Percentiles rank a stretch among this genome's conserved stretches.
phyloP scores from a whole-genome alignment of 2,329 filamentous ascomycete genomes.

The Colletotrichum sp. region DNA sequence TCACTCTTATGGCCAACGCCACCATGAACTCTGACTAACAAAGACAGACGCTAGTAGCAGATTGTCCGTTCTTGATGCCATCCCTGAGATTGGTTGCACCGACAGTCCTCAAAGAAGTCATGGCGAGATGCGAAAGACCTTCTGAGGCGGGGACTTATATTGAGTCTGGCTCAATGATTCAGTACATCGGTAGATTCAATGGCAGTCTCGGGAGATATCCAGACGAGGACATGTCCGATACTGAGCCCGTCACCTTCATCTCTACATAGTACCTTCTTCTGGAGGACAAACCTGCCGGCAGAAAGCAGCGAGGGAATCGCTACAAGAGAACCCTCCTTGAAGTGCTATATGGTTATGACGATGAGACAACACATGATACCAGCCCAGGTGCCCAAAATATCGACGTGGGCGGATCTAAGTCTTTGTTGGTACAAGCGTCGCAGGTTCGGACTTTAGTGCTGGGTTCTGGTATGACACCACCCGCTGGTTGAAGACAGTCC shows the following conservation, averaged over 20 bases:
- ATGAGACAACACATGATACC: background rate
- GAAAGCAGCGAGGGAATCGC: background rate
- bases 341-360: background rate
- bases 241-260: background rate
- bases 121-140: background rate
- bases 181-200: background rate
- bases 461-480: background rate
- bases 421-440: background rate
- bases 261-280: background rate
- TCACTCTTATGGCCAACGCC: background rate
- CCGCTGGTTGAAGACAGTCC: too few relatives aligned
- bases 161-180: background rate
- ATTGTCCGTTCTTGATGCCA: background rate
- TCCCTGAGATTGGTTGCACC: background rate
- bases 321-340: background rate
- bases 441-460: background rate
- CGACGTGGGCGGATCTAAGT: background rate
- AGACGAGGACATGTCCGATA: background rate
- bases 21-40: slow-evolving; percentile 2
- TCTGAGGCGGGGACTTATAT: background rate
- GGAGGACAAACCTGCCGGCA: background rate
- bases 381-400: background rate
- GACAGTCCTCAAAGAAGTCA: background rate
- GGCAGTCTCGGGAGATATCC: background rate
- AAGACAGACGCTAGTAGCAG: background rate